Evolutionary conservation across 23 red algal genomes (phyloP).

Genomic region (Gracilaria gracilis): DNA sequence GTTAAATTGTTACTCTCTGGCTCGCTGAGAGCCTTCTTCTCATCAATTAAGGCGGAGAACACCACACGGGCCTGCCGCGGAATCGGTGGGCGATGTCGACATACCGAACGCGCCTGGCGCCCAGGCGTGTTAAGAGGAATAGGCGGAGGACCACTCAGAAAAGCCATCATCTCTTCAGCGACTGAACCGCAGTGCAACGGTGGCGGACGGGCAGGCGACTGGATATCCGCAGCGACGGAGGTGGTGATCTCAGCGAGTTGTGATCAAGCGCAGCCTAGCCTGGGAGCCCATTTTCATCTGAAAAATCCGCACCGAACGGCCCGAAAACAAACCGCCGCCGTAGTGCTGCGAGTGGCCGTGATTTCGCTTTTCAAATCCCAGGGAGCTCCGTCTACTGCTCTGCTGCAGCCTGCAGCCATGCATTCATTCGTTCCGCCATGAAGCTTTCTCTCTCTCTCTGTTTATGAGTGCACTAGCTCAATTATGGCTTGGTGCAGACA

Average conservation of each 20-base stretch:
- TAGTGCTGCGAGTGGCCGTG: neutral
- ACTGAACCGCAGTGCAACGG: neutral
- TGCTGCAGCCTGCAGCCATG: neutral
- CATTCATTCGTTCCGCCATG: conserved; percentile 19
- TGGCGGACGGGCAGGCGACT: neutral
- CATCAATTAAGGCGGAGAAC: conserved; percentile 46
- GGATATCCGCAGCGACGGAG: neutral
- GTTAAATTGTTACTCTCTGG: neutral
- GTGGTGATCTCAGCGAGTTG: neutral
- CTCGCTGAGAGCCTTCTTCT: conserved; percentile 22
- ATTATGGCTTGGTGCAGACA: conserved; percentile 15
- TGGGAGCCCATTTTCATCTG: neutral
- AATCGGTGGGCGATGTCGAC: conserved; percentile 19
- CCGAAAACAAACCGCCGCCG: neutral
- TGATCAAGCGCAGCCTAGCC: neutral
- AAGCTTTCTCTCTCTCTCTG: too few species aligned
- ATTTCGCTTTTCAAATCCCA: neutral
- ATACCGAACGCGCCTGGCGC: conserved; percentile 7
- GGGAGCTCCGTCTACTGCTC: neutral
- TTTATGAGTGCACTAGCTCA: too few species aligned
- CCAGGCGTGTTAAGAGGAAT: conserved; percentile 10
- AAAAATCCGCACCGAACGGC: neutral
- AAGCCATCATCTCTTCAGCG: conserved; percentile 36
- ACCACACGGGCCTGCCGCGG: conserved; percentile 24
- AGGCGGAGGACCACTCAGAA: conserved; percentile 26